Evolutionary conservation across 345 rosid genomes (phyloP).

Genomic region (Anacardium occidentale): DNA sequence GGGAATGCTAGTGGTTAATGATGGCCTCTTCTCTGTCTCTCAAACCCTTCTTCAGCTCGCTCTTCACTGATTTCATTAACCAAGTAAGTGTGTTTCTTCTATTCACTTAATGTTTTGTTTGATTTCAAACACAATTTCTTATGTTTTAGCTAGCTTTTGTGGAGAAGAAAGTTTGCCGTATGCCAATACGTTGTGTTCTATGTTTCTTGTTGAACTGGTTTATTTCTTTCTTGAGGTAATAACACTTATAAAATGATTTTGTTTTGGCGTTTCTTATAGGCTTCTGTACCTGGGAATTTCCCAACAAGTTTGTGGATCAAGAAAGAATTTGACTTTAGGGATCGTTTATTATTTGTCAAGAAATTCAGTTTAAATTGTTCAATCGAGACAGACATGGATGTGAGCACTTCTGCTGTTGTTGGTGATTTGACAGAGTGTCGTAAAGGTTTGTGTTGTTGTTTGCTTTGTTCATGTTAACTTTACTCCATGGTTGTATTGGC

Average conservation of each 20-base stretch:
- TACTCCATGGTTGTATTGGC: too few relatives aligned
- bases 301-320: slow-evolving; percentile 27
- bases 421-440: slow-evolving; percentile 31
- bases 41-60: slow-evolving; percentile 26
- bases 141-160: background rate
- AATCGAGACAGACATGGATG: slow-evolving; percentile 44
- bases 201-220: too few relatives aligned
- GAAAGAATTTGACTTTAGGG: slow-evolving; percentile 9
- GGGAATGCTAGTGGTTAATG: background rate
- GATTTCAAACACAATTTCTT: too few relatives aligned
- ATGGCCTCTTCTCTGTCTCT: slow-evolving; percentile 40
- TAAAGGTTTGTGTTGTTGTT: slow-evolving; percentile 32
- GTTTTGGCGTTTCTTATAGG: slow-evolving; percentile 34
- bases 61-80: slow-evolving; percentile 25
- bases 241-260: background rate
- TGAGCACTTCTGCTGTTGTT: slow-evolving; percentile 38
- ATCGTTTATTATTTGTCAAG: slow-evolving; percentile 16
- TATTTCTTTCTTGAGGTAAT: too few relatives aligned
- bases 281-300: slow-evolving; percentile 14
- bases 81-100: background rate
- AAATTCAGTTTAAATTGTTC: slow-evolving; percentile 45
- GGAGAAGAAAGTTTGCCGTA: background rate
- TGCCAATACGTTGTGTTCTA: background rate
- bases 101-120: too few relatives aligned
- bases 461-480: background rate